Evolutionary conservation across 805 yeast genomes (phyloP).

Genomic region (Yamadazyma philogaea): DNA sequence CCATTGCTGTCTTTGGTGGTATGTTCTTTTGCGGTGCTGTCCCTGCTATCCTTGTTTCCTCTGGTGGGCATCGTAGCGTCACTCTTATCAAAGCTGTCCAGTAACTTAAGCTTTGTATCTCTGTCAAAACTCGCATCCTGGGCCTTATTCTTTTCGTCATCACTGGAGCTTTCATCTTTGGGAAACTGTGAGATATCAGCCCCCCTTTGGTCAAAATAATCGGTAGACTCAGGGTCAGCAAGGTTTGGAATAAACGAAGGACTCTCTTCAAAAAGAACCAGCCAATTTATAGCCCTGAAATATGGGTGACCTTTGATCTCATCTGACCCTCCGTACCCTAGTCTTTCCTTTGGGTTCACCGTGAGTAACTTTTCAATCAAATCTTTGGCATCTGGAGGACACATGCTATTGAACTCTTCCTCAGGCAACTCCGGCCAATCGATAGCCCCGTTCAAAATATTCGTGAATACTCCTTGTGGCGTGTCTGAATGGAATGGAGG

Average conservation of each 20-base stretch:
- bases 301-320: constrained; percentile 81
- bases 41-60: constrained; percentile 2
- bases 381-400: constrained; percentile 70
- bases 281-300: constrained; percentile 75
- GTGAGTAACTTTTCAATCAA: constrained; percentile 61
- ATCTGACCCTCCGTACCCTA: constrained; percentile 75
- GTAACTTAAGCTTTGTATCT: constrained; percentile 2
- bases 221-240: constrained; percentile 82
- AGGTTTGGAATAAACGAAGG: constrained; percentile 81
- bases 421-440: constrained; percentile 74
- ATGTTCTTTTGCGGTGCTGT: constrained; percentile 9
- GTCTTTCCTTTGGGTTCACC: constrained; percentile 60
- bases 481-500: constrained; percentile 90
- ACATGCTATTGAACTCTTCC: constrained; percentile 50
- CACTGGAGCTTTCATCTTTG: constrained; percentile 37
- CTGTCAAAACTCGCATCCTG: not conserved
- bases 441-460: constrained; percentile 68
- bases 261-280: constrained; percentile 58
- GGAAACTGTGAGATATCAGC: constrained; percentile 70
- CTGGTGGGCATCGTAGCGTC: not conserved
- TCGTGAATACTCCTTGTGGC: constrained; percentile 78
- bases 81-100: not conserved
- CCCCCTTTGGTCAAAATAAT: constrained; percentile 88
- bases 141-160: constrained; percentile 20
- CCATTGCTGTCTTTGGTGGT: constrained; percentile 14